Percentiles rank a stretch among this genome's conserved stretches.
Conservation (phyloP, 371 early-diverging fungal species). For the Chytridium lagenaria region DNA sequence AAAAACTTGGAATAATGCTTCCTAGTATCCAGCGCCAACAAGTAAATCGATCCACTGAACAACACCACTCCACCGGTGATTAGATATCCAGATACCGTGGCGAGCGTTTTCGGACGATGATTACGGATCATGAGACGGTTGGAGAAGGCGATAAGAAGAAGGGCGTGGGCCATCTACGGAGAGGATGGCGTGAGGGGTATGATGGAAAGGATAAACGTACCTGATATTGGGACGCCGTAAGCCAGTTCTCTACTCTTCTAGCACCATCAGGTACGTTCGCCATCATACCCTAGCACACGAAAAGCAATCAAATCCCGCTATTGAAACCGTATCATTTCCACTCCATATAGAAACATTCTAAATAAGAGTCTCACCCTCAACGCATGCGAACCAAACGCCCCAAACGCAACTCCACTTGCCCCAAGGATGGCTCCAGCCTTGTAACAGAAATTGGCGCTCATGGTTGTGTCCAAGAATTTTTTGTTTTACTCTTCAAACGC, state of each 20-base stretch:
- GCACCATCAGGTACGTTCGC: conserved; percentile 24
- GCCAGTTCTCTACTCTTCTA: conserved; percentile 35
- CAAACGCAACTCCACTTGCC: conserved; percentile 31
- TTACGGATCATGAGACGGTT: conserved; percentile 7
- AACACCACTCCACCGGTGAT: conserved; percentile 32
- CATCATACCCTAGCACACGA: conserved; percentile 20
- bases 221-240: conserved; percentile 39
- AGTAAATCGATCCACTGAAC: conserved; percentile 41
- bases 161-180: conserved; percentile 32
- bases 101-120: neutral
- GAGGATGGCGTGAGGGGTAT: neutral
- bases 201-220: neutral
- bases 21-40: conserved; percentile 29
- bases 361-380: conserved; percentile 16
- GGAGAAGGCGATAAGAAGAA: conserved; percentile 35
- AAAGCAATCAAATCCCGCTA: neutral
- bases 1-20: neutral
- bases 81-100: conserved; percentile 32
- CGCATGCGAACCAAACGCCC: conserved; percentile 47
- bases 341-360: neutral
- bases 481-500: too few relatives aligned
- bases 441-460: conserved; percentile 22
- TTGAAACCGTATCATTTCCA: too few relatives aligned
- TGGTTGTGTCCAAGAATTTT: neutral
- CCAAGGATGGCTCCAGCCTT: conserved; percentile 36